Percentiles rank a stretch among this genome's conserved stretches.
Evolutionary conservation across 768 basidiomycete genomes (phyloP).

Genomic region (Lactarius pseudohatsudake): DNA sequence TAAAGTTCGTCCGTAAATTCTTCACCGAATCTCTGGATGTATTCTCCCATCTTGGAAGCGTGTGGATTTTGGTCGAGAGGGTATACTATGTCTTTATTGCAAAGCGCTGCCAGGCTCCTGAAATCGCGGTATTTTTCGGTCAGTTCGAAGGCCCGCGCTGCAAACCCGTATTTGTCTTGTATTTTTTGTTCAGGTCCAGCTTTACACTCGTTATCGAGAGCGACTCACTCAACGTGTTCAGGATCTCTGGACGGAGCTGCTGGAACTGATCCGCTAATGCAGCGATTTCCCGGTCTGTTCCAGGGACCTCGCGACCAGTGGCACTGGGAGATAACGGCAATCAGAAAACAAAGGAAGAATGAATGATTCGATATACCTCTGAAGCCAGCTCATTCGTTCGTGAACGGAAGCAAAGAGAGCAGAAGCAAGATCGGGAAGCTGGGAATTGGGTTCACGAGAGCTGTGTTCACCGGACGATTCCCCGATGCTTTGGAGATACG

Average conservation of each 20-base stretch:
- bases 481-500: slow-evolving; percentile 44
- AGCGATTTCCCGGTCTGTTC: slow-evolving; percentile 53
- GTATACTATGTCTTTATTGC: slow-evolving; percentile 65
- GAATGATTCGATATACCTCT: slow-evolving; percentile 43
- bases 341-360: neutral
- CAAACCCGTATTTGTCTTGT: slow-evolving; percentile 65
- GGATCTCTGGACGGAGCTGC: slow-evolving; percentile 69
- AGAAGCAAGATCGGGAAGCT: slow-evolving; percentile 65
- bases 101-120: slow-evolving; percentile 78
- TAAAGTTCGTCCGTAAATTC: slow-evolving; percentile 89
- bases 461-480: slow-evolving; percentile 34
- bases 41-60: slow-evolving; percentile 58
- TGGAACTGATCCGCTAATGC: slow-evolving; percentile 67
- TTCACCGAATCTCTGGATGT: slow-evolving; percentile 76
- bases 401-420: slow-evolving; percentile 63
- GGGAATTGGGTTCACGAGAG: slow-evolving; percentile 44
- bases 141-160: slow-evolving; percentile 70
- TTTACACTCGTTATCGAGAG: neutral
- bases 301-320: slow-evolving; percentile 47
- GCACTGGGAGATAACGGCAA: slow-evolving; percentile 38
- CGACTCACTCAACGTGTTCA: slow-evolving; percentile 75
- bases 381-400: slow-evolving; percentile 69
- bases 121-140: slow-evolving; percentile 90
- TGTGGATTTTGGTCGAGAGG: slow-evolving; percentile 66
- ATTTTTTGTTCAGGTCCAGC: slow-evolving; percentile 5